These are phyloP conservation scores for Tulasnella sp. DNA, from an alignment of 768 basidiomycete genomes.

Conservation along the genomic window DNA sequence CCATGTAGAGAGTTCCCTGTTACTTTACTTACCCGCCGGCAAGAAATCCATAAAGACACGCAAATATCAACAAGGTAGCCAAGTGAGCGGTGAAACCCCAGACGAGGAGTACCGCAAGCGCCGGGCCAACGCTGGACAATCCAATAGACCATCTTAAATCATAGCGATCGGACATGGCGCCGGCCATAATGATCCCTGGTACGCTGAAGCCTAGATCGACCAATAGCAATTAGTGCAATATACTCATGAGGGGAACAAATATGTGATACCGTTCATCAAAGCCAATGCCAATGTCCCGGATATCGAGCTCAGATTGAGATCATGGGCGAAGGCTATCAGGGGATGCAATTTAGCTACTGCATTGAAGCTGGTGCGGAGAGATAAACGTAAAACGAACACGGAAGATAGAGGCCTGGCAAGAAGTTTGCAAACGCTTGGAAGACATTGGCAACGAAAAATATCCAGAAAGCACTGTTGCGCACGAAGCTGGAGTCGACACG, in stretches of 20 bases:
- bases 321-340: slow-evolving; percentile 5
- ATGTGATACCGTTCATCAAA: slow-evolving; percentile 15
- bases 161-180: not conserved
- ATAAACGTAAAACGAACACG: not conserved
- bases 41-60: slow-evolving; percentile 12
- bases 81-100: slow-evolving; percentile 12
- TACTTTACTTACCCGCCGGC: not conserved
- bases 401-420: slow-evolving; percentile 10
- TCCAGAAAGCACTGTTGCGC: slow-evolving; percentile 1
- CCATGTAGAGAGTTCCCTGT: not conserved
- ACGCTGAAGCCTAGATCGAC: not conserved
- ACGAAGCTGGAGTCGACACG: not conserved
- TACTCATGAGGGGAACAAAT: no score
- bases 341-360: no score
- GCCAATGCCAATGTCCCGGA: slow-evolving; percentile 7
- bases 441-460: not conserved
- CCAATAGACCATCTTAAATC: slow-evolving; percentile 1
- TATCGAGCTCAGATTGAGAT: slow-evolving; percentile 2
- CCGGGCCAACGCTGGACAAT: not conserved
- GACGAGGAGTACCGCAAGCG: not conserved
- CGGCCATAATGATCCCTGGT: not conserved
- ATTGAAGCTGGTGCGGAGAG: no score
- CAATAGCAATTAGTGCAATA: no score
- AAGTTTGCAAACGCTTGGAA: slow-evolving; percentile 9
- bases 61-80: not conserved